phyloP scores from a whole-genome alignment of 2,329 filamentous ascomycete species.

The Hymenoscyphus occultus region DNA sequence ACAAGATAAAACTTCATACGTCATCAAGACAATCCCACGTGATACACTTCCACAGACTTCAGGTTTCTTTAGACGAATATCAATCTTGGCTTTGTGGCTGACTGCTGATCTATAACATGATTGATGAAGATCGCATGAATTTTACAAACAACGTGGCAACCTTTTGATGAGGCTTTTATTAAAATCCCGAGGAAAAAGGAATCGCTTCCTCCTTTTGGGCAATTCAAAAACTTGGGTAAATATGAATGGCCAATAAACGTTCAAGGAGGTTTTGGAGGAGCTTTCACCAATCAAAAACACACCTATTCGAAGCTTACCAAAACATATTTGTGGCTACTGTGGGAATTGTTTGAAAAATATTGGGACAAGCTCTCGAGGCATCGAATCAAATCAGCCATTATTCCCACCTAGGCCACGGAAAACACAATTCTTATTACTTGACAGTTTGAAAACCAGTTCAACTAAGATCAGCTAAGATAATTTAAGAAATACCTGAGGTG shows the following conservation, averaged over 20 bases:
- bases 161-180: neutral
- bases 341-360: too few relatives aligned
- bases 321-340: too few relatives aligned
- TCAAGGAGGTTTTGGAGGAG: neutral
- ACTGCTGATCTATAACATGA: neutral
- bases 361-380: too few relatives aligned
- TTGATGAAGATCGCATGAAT: neutral
- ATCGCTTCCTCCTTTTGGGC: neutral
- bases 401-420: too few relatives aligned
- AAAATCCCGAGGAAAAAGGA: neutral
- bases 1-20: neutral
- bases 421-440: too few relatives aligned
- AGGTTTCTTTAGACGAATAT: neutral
- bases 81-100: neutral
- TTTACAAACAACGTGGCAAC: neutral
- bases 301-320: too few relatives aligned
- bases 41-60: neutral
- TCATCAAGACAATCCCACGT: neutral
- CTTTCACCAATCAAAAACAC: too few relatives aligned
- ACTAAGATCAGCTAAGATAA: too few relatives aligned
- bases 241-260: neutral
- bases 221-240: neutral
- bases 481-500: too few relatives aligned
- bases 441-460: too few relatives aligned
- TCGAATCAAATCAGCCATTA: too few relatives aligned